A percentile compares a stretch with the other conserved stretches of the same genome.
phyloP scores from a whole-genome alignment of 352 stramenopile genomes.

The Globisporangium echinulatum region DNA sequence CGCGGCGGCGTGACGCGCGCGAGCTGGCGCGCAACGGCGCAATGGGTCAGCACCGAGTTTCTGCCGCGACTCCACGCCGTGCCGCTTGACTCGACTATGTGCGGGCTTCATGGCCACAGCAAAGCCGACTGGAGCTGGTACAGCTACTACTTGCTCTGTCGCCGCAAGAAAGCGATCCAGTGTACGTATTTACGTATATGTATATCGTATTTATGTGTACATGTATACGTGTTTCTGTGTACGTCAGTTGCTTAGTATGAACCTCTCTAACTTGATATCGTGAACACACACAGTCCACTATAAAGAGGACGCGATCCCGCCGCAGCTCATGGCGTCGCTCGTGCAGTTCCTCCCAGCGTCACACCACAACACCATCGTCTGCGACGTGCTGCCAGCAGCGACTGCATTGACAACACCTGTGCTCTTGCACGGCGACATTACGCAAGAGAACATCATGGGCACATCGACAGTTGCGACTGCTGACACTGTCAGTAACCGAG shows the following conservation, averaged over 20 bases:
- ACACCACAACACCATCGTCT: conserved; percentile 21
- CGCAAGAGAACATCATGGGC: conserved; percentile 82
- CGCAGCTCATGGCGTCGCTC: conserved; percentile 52
- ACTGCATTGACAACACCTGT: conserved; percentile 26
- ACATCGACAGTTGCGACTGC: too few relatives aligned
- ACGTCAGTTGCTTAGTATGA: neutral
- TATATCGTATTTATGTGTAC: neutral
- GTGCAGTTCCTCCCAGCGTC: conserved; percentile 47
- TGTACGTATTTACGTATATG: conserved; percentile 36
- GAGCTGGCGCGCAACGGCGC: conserved; percentile 45
- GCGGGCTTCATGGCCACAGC: conserved; percentile 51
- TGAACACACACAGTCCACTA: conserved; percentile 36
- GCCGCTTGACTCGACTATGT: conserved; percentile 30
- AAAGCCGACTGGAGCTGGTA: conserved; percentile 80
- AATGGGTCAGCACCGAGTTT: conserved; percentile 59
- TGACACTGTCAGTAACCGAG: too few relatives aligned
- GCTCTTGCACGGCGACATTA: conserved; percentile 77
- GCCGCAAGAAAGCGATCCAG: conserved; percentile 50
- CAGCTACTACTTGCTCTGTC: conserved; percentile 64
- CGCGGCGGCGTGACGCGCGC: conserved; percentile 37
- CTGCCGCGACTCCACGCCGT: conserved; percentile 56
- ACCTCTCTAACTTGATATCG: conserved; percentile 5
- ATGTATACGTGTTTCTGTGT: neutral
- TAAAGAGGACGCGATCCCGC: conserved; percentile 43
- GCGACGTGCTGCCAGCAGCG: conserved; percentile 32